These are phyloP conservation scores for Austroboletus niveus DNA, from an alignment of 1,284 basidiomycete species.

Conservation along the genomic window DNA sequence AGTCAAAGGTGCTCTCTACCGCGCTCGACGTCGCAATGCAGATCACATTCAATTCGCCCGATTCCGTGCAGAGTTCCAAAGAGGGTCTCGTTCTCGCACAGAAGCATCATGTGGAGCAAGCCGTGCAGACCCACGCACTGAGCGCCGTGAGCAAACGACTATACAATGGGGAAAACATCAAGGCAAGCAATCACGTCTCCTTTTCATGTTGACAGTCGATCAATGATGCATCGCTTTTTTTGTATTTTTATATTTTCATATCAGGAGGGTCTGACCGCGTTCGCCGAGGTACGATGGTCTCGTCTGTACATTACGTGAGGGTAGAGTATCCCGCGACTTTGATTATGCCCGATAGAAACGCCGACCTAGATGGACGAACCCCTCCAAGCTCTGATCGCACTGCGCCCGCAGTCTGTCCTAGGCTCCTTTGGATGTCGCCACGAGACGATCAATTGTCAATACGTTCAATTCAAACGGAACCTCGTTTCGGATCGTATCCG, in stretches of 20 bases:
- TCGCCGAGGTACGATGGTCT: constrained; percentile 38
- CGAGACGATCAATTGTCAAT: no score
- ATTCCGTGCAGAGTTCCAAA: constrained; percentile 79
- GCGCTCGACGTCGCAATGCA: constrained; percentile 65
- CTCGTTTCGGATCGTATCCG: no score
- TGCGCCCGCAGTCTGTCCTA: no score
- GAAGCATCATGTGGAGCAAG: constrained; percentile 53
- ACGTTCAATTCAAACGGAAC: no score
- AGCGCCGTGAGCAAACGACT: constrained; percentile 53
- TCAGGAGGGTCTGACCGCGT: constrained; percentile 46
- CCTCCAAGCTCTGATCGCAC: constrained; percentile 51
- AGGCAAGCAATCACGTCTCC: constrained; percentile 39
- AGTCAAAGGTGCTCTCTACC: constrained; percentile 53
- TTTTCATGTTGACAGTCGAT: neutral
- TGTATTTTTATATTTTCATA: neutral
- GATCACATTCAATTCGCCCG: constrained; percentile 72
- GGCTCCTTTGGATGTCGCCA: no score
- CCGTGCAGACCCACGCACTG: constrained; percentile 48
- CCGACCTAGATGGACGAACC: constrained; percentile 56
- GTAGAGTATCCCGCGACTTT: neutral
- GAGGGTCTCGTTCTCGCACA: constrained; percentile 58
- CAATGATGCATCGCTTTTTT: neutral
- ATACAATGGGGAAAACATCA: constrained; percentile 73
- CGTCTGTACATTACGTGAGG: constrained; percentile 20
- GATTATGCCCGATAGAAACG: constrained; percentile 45